Percentiles rank a stretch among this genome's conserved stretches.
These are phyloP conservation scores for Pestalotiopsis sp. DNA, from an alignment of 2,329 filamentous ascomycete species.

Conservation along the genomic window DNA sequence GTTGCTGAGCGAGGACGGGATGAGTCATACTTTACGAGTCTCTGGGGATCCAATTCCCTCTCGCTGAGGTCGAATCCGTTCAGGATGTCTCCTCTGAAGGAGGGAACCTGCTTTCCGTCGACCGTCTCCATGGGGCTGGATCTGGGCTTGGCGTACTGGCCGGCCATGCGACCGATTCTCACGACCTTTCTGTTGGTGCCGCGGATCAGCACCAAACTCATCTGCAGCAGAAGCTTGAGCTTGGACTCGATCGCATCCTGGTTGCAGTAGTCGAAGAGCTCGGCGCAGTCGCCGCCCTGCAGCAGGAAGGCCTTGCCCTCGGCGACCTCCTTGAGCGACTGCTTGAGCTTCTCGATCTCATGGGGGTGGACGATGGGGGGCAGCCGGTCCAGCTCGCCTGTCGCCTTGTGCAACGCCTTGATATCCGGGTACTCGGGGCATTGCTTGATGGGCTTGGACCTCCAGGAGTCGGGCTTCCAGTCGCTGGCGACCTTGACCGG, in stretches of 20 bases:
- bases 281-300: slow-evolving; percentile 95
- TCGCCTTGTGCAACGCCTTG: slow-evolving; percentile 58
- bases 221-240: slow-evolving; percentile 94
- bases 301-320: slow-evolving; percentile 89
- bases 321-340: slow-evolving; percentile 81
- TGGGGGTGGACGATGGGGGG: slow-evolving; percentile 79
- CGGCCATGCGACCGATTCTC: slow-evolving; percentile 92
- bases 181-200: slow-evolving; percentile 81
- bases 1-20: slow-evolving; percentile 7
- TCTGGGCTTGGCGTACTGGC: slow-evolving; percentile 95
- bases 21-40: slow-evolving; percentile 69
- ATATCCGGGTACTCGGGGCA: slow-evolving; percentile 69
- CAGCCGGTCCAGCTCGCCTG: slow-evolving; percentile 66
- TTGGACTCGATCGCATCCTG: slow-evolving; percentile 90
- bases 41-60: slow-evolving; percentile 76
- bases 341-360: slow-evolving; percentile 80
- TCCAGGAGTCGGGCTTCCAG: slow-evolving; percentile 72
- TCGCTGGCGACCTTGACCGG: slow-evolving; percentile 6
- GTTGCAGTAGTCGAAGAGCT: slow-evolving; percentile 95
- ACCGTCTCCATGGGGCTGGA: slow-evolving; percentile 85
- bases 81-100: slow-evolving; percentile 93
- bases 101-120: slow-evolving; percentile 79
- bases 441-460: slow-evolving; percentile 78
- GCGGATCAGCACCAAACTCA: slow-evolving; percentile 95
- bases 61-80: slow-evolving; percentile 83